Base-by-base conservation (phyloP, 768 basidiomycete genomes). In the Collybia sordida region DNA sequence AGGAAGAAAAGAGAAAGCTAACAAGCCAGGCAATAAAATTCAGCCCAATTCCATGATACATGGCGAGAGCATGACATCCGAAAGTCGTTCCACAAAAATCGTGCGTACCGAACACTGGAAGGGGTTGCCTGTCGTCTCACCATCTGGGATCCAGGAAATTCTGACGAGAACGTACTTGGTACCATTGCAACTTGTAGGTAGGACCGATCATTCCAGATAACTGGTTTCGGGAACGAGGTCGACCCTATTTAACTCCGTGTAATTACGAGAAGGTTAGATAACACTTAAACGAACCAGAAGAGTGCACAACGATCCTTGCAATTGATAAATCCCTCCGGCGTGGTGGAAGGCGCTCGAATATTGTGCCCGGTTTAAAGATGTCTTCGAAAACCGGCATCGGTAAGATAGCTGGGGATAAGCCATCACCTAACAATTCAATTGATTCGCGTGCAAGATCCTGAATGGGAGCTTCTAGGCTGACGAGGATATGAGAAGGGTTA, bases 161-260 rank as follows among this genome's bases (percentile, higher is more conserved):
- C 7, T 17, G n/a, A 6, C 35, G 8, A 3, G n/a, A 9, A 35
- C 53, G 9, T 49, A 62, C 57, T 55, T 27, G 60, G 60, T 18
- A 51, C 50, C 14, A 52, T 38, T 2, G 55, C 59, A 41, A 50
- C 56, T 42, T 61, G 50, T 21, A 58, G 25, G 1, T 56, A 38
- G 6, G 48, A 51, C 7, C 50, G 47, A 40, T 61, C 55, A 24
- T 46, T 59, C 19, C 53, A 46, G n/a, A 23, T 36, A 39, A 65
- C 56, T 2, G 58, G 55, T 49, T 63, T 62, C 14, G 64, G 62
- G 42, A 63, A 63, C 14, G 60, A 60, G 3, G 62, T 62, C 24
- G 62, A 60, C 5, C 63, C 63, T 64, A 18, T 18, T 22, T 5
- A 42, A 17, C 34, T 44, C 25, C 14, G 24, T 28, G 19, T 24